Percentiles rank a stretch among this genome's conserved stretches.
phyloP scores from a whole-genome alignment of 305 asterid species.

The Solanum hybrid region DNA sequence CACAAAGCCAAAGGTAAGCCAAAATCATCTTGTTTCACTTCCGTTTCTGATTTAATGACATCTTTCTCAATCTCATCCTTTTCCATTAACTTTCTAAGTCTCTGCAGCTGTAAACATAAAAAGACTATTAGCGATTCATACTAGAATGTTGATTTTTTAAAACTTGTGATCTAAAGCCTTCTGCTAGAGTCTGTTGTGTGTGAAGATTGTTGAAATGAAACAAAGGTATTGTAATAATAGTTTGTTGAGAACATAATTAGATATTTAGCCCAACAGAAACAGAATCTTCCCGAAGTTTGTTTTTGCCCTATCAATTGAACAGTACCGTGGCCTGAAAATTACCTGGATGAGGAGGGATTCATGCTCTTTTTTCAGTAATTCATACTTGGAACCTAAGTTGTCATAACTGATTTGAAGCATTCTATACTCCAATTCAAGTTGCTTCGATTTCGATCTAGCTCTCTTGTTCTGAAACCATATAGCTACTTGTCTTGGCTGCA shows the following conservation, averaged over 20 bases:
- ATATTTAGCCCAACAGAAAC: not conserved
- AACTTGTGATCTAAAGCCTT: not conserved
- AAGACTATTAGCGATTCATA: not conserved
- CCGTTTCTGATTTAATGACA: constrained; percentile 9
- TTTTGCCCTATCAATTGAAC: not conserved
- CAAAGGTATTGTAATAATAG: not conserved
- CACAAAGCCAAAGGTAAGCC: constrained; percentile 7
- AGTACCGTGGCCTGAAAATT: not conserved
- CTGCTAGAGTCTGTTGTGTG: not conserved
- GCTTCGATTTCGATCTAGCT: constrained; percentile 74
- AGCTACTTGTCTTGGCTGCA: constrained; percentile 76
- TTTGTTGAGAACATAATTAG: not conserved
- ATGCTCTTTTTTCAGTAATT: constrained; percentile 48
- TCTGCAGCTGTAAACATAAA: constrained; percentile 41
- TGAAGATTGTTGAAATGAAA: not conserved
- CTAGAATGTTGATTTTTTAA: not conserved
- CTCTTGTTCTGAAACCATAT: constrained; percentile 93
- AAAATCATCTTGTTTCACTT: constrained; percentile 17
- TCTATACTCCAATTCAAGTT: constrained; percentile 40
- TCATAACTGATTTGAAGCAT: constrained; percentile 45
- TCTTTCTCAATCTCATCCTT: constrained; percentile 9
- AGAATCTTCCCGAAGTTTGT: not conserved
- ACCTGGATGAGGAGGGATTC: constrained; percentile 56
- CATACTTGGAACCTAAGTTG: constrained; percentile 33
- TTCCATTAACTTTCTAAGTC: constrained; percentile 31